A percentile compares a stretch with the other conserved stretches of the same genome.
phyloP scores from a whole-genome alignment of 1,284 basidiomycete genomes.

The Apiotrichum siamense region DNA sequence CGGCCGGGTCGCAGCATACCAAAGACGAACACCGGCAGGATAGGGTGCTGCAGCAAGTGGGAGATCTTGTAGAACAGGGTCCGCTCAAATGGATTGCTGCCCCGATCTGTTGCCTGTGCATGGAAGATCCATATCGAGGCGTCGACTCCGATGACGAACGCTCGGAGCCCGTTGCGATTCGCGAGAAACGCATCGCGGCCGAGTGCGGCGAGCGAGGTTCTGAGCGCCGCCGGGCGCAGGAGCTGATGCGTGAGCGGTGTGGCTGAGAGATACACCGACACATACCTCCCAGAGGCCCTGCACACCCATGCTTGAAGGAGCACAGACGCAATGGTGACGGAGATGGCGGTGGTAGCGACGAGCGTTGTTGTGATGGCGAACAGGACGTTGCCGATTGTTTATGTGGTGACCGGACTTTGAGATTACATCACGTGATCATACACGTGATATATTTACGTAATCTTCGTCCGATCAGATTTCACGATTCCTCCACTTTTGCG shows the following conservation, averaged over 20 bases:
- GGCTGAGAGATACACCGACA: neutral
- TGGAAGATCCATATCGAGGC: constrained; percentile 52
- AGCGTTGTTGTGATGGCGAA: neutral
- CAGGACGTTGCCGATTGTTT: neutral
- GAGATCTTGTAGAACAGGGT: constrained; percentile 55
- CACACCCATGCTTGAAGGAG: constrained; percentile 41
- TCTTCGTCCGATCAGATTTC: neutral
- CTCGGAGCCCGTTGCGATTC: constrained; percentile 38
- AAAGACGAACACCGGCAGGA: constrained; percentile 87
- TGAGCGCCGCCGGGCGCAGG: constrained; percentile 37
- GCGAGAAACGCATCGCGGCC: constrained; percentile 37
- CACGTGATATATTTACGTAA: neutral
- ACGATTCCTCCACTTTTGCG: neutral
- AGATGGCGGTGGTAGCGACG: neutral
- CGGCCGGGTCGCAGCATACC: constrained; percentile 45
- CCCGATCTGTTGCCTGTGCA: constrained; percentile 41
- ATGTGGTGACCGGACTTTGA: neutral
- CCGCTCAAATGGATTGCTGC: constrained; percentile 51
- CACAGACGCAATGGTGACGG: neutral
- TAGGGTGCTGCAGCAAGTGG: constrained; percentile 66
- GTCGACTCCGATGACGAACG: constrained; percentile 48
- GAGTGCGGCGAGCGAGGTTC: constrained; percentile 30
- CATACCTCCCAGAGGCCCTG: constrained; percentile 48
- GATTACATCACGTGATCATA: neutral
- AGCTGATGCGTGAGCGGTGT: constrained; percentile 22